These are phyloP conservation scores for Dothidotthia symphoricarpi DNA, from an alignment of 2,329 filamentous ascomycete species.

Conservation along the genomic window DNA sequence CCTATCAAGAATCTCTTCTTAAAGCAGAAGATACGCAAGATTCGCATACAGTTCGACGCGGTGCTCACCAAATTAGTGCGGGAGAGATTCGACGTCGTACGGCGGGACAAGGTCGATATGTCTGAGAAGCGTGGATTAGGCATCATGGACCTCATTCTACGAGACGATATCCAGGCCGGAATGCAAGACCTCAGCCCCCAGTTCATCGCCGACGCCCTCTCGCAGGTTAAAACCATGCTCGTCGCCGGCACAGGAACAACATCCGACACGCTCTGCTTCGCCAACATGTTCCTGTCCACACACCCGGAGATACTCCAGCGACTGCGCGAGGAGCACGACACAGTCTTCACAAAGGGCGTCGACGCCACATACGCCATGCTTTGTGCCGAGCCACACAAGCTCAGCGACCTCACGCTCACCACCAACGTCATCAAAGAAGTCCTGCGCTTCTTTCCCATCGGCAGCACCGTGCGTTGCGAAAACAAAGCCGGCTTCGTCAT, in stretches of 20 bases:
- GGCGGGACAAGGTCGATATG: slow-evolving; percentile 34
- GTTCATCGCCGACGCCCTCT: slow-evolving; percentile 39
- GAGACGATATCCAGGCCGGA: slow-evolving; percentile 23
- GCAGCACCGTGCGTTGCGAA: slow-evolving; percentile 45
- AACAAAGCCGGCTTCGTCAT: slow-evolving; percentile 36
- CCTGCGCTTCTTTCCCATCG: slow-evolving; percentile 54
- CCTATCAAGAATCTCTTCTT: slow-evolving; percentile 16
- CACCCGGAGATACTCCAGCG: slow-evolving; percentile 28
- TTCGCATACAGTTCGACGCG: slow-evolving; percentile 26
- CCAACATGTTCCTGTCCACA: slow-evolving; percentile 30
- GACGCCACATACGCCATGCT: slow-evolving; percentile 43
- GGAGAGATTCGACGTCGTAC: slow-evolving; percentile 38
- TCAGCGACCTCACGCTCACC: slow-evolving; percentile 55
- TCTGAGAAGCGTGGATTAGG: slow-evolving; percentile 37
- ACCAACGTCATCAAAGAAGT: slow-evolving; percentile 55
- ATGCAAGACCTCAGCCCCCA: slow-evolving; percentile 27
- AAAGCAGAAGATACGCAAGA: slow-evolving; percentile 6
- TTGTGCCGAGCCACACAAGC: slow-evolving; percentile 44
- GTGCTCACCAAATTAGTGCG: slow-evolving; percentile 38
- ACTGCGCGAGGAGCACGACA: slow-evolving; percentile 52
- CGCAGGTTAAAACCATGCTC: slow-evolving; percentile 43
- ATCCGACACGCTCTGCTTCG: slow-evolving; percentile 32
- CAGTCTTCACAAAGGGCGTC: slow-evolving; percentile 49
- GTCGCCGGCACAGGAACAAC: slow-evolving; percentile 49
- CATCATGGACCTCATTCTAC: slow-evolving; percentile 37